These are phyloP conservation scores for Linderina pennispora DNA, from an alignment of 192 early-diverging fungal species.

Conservation along the genomic window DNA sequence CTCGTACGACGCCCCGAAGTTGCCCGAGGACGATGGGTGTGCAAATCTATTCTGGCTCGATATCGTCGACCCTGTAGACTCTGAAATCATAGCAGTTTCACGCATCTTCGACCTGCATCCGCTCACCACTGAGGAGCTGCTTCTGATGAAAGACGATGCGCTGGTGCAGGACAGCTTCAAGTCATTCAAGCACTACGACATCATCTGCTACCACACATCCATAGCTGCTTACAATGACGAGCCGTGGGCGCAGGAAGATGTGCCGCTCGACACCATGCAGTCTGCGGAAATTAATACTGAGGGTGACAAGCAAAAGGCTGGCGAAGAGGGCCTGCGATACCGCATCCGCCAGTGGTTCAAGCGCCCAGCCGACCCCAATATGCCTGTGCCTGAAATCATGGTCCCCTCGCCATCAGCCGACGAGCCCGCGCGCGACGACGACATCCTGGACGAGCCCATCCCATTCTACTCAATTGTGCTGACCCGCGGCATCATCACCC, in stretches of 20 bases:
- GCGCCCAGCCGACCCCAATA: neutral
- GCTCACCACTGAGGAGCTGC: constrained; percentile 84
- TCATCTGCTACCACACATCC: constrained; percentile 69
- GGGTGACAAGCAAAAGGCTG: neutral
- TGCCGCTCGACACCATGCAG: neutral
- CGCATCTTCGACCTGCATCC: constrained; percentile 82
- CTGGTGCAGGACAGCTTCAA: constrained; percentile 79
- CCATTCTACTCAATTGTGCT: constrained; percentile 43
- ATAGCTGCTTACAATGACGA: no score
- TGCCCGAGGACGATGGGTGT: constrained; percentile 43
- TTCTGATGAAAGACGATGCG: constrained; percentile 59
- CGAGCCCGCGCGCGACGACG: constrained; percentile 3
- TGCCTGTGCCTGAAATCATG: constrained; percentile 1
- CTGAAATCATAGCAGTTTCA: constrained; percentile 53
- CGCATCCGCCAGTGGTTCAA: neutral
- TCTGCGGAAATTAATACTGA: neutral
- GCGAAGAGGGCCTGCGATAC: neutral
- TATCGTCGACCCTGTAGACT: constrained; percentile 53
- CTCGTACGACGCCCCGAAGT: constrained; percentile 18
- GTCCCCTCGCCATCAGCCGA: neutral
- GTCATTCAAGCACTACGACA: constrained; percentile 83
- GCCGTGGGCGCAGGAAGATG: constrained; percentile 13
- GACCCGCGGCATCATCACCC: constrained; percentile 28
- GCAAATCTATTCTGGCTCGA: constrained; percentile 67
- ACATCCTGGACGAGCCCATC: constrained; percentile 27